phyloP scores from a whole-genome alignment of 768 basidiomycete genomes.

The Pleurotus platypus region DNA sequence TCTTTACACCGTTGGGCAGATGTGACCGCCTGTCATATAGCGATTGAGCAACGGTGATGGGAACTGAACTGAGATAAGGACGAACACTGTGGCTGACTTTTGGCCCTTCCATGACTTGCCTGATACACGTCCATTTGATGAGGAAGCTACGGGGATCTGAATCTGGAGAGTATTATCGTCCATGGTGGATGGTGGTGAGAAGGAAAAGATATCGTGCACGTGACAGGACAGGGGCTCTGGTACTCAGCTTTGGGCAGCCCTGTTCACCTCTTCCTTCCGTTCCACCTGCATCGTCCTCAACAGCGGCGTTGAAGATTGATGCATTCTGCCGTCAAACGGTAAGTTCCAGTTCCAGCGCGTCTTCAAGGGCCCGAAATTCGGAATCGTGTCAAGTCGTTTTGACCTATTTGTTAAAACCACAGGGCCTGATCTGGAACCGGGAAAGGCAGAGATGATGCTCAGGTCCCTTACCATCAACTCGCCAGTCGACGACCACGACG shows the following conservation, averaged over 20 bases:
- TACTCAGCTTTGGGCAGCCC: conserved; percentile 2
- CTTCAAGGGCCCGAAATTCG: not conserved
- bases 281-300: not conserved
- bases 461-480: conserved; percentile 26
- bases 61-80: conserved; percentile 10
- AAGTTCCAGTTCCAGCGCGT: not conserved
- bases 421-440: conserved; percentile 9
- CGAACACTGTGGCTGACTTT: conserved; percentile 51
- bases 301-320: conserved; percentile 6
- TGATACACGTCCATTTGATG: conserved; percentile 63
- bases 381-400: conserved; percentile 8
- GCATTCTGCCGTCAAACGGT: conserved; percentile 2
- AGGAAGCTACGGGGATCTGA: conserved; percentile 42
- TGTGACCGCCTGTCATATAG: conserved; percentile 55
- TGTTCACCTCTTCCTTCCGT: not conserved
- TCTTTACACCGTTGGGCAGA: conserved; percentile 60
- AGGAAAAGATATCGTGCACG: not conserved
- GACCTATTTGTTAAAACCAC: conserved; percentile 8
- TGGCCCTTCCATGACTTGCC: conserved; percentile 65
- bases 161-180: conserved; percentile 6
- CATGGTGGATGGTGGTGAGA: not conserved
- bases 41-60: not conserved
- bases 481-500: conserved; percentile 36
- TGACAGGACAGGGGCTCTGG: not conserved
- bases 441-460: conserved; percentile 7